Evolutionary conservation across 2,329 filamentous ascomycete species (phyloP).

Genomic region (Orbilia brochopaga): DNA sequence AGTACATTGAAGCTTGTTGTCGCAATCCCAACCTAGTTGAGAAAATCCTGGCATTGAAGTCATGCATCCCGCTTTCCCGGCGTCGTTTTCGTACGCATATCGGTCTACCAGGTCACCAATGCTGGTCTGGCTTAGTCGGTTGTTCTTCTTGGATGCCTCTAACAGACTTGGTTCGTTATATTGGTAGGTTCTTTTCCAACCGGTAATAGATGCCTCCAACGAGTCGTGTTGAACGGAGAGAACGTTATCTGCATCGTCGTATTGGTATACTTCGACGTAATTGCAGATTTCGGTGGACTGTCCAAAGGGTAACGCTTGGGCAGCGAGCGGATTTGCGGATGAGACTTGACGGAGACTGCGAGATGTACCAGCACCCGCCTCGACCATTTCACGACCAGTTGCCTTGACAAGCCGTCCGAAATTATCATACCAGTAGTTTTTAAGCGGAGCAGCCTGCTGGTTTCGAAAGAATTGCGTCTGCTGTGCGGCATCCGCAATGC

Average conservation of each 20-base stretch:
- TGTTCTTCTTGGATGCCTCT: neutral
- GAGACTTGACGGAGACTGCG: no score
- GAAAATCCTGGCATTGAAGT: conserved; percentile 7
- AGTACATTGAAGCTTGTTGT: conserved; percentile 33
- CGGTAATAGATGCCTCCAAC: neutral
- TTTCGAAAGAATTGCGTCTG: conserved; percentile 53
- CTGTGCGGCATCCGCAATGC: conserved; percentile 51
- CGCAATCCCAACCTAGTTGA: conserved; percentile 27
- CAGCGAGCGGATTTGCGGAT: no score
- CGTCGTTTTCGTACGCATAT: neutral
- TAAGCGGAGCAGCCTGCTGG: conserved; percentile 27
- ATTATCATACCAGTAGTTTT: conserved; percentile 23
- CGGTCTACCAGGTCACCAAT: neutral
- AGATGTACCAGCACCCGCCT: no score
- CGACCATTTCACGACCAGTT: neutral
- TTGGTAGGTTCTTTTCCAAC: conserved; percentile 27
- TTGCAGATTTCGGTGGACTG: neutral
- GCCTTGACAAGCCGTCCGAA: conserved; percentile 16
- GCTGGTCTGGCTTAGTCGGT: conserved; percentile 1
- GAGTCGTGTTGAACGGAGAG: conserved; percentile 9
- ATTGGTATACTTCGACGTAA: conserved; percentile 31
- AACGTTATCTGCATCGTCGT: conserved; percentile 40
- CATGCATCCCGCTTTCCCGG: conserved; percentile 9
- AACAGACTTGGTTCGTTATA: conserved; percentile 16
- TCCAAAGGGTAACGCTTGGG: no score